Base-by-base conservation (phyloP, 805 yeast genomes). In the Yarrowia porcina region DNA sequence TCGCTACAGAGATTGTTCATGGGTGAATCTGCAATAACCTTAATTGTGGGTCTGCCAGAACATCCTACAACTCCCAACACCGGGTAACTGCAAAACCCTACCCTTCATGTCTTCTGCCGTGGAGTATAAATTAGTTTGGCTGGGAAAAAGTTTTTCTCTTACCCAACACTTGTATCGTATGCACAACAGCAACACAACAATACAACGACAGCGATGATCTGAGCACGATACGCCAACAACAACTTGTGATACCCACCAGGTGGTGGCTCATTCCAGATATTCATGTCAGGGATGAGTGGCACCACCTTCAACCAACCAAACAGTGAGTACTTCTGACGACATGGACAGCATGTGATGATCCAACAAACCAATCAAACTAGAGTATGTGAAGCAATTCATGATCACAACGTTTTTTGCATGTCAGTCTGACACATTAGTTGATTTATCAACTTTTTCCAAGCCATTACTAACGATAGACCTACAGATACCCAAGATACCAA, bases 301-400 rank as follows among this genome's bases (percentile, higher is more conserved):
- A 21, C 36, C 25, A 12, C 18, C 12, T n/a, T 25, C 13, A n/a
- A 36, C 21, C 11, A 13, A 11, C 8, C 18, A 4, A 45, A 45
- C 52, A 45, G 52, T 45, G 57, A 49, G 57, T 49, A 35, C n/a
- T 3, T 10, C 30, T 13, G 21, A 33, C 41, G 15, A 9, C 17
- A 8, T 1, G 36, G 52, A 8, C 36, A 45, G 52, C 52, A 45
- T 52, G 32, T 52, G 59, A 52, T 52, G 59, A 52, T 52, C 59
- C 59, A 52, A 56, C 49, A 56, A 39, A 56, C 63, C 52, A 59
- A 59, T 73, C 86, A 83, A 83, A 83, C 87, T 83, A 83, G 87
- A 83, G 87, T 83, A 78, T 83, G 81, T 83, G 87, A 83, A 79
- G 69, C 66, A 54, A 66, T 67, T 76, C 69, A 77, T 82, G 86